Percentiles rank a stretch among this genome's conserved stretches.
phyloP scores from a whole-genome alignment of 2,329 filamentous ascomycete genomes.

The Karstenula rhodostoma region DNA sequence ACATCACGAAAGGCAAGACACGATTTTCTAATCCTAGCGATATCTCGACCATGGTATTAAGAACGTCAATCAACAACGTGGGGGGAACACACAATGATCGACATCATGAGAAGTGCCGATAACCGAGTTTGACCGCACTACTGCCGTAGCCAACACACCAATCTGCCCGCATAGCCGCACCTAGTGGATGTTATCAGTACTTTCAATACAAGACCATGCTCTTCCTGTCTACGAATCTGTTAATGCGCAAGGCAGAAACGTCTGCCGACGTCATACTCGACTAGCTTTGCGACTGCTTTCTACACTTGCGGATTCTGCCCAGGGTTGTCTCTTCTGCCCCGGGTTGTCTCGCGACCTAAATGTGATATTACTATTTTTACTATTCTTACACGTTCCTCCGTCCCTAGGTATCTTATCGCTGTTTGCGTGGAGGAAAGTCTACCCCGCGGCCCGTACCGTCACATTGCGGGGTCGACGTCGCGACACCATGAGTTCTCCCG shows the following conservation, averaged over 20 bases:
- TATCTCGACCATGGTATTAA: neutral
- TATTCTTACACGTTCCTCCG: neutral
- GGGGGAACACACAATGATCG: neutral
- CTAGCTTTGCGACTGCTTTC: neutral
- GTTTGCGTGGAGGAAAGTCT: neutral
- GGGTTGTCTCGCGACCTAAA: neutral
- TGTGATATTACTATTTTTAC: neutral
- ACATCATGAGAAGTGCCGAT: neutral
- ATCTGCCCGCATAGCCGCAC: slow-evolving; percentile 5
- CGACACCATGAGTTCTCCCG: neutral
- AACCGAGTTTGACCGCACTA: slow-evolving; percentile 5
- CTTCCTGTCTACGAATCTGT: neutral
- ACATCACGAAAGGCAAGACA: too few relatives aligned
- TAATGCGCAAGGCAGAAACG: neutral
- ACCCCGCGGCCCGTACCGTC: neutral
- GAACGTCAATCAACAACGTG: neutral
- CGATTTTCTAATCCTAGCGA: too few relatives aligned
- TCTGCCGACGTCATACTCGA: slow-evolving; percentile 6
- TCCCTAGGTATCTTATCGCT: neutral
- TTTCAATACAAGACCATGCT: too few relatives aligned
- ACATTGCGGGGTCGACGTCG: neutral
- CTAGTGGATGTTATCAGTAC: neutral
- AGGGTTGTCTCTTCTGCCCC: neutral
- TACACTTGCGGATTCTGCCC: neutral
- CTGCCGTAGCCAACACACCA: slow-evolving; percentile 1